Conservation (phyloP, 768 basidiomycete genomes). For the Hericium alpestre region DNA sequence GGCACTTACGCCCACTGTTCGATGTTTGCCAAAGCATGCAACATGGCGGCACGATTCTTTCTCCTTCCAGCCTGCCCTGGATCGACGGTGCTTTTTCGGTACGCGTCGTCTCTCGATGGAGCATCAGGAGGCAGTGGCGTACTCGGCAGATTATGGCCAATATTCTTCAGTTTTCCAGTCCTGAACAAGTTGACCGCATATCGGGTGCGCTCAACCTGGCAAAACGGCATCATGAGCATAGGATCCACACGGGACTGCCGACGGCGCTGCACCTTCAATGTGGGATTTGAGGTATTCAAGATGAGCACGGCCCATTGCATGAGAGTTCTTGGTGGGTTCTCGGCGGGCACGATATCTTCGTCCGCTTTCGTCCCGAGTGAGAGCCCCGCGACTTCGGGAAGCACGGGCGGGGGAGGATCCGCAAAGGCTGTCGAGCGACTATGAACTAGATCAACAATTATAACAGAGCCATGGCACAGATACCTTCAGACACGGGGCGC, state of each 20-base stretch:
- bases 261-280: conserved; percentile 37
- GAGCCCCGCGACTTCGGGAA: conserved; percentile 16
- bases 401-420: conserved; percentile 42
- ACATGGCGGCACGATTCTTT: conserved; percentile 60
- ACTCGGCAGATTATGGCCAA: conserved; percentile 41
- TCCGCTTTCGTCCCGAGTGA: conserved; percentile 10
- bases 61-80: conserved; percentile 48
- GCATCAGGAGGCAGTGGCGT: conserved; percentile 49
- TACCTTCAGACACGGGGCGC: conserved; percentile 65
- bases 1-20: conserved; percentile 78
- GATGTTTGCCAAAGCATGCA: conserved; percentile 77
- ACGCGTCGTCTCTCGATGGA: conserved; percentile 50
- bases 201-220: conserved; percentile 55
- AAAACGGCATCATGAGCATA: not conserved
- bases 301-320: conserved; percentile 75
- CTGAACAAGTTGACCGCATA: conserved; percentile 61
- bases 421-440: conserved; percentile 36
- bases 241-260: not conserved
- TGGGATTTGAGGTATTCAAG: conserved; percentile 62
- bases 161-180: conserved; percentile 55
- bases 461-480: not conserved
- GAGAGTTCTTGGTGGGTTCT: conserved; percentile 49
- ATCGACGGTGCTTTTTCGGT: conserved; percentile 41
- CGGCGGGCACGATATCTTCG: conserved; percentile 39
- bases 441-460: not conserved